Conservation (phyloP, 805 yeast genomes). For the Saccharomycopsis guyanensis region DNA sequence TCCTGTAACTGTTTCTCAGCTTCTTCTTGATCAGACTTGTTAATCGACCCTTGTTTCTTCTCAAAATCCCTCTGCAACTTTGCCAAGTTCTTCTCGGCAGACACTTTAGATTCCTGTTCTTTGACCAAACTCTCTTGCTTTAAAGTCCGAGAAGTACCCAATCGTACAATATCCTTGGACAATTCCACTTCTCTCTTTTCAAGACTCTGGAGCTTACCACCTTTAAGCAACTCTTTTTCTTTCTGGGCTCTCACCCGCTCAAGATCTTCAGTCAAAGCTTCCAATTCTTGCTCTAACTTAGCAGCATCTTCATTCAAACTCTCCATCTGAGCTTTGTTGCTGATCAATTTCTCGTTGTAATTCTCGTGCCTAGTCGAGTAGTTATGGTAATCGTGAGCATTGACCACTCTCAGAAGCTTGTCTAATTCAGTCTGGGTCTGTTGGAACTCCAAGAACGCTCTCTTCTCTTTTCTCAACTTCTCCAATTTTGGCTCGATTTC, state of each 20-base stretch:
- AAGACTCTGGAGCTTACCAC: slow-evolving; percentile 49
- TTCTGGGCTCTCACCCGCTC: slow-evolving; percentile 43
- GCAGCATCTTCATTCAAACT: slow-evolving; percentile 38
- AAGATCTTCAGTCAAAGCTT: slow-evolving; percentile 53
- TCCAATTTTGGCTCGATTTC: slow-evolving; percentile 92
- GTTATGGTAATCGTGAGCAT: slow-evolving; percentile 62
- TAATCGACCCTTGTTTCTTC: slow-evolving; percentile 32
- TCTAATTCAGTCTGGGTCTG: slow-evolving; percentile 77
- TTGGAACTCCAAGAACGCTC: slow-evolving; percentile 78
- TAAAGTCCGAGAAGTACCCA: slow-evolving; percentile 56
- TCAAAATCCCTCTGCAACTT: slow-evolving; percentile 30
- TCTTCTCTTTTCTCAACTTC: slow-evolving; percentile 71
- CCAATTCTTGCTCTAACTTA: slow-evolving; percentile 47
- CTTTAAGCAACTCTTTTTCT: slow-evolving; percentile 52
- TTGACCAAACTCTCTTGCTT: slow-evolving; percentile 51
- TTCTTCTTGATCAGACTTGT: slow-evolving; percentile 32
- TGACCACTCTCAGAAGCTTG: slow-evolving; percentile 60
- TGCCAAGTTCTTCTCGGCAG: slow-evolving; percentile 25
- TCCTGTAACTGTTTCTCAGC: slow-evolving; percentile 38
- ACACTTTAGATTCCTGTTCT: slow-evolving; percentile 32
- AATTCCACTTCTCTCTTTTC: slow-evolving; percentile 50
- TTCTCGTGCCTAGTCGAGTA: slow-evolving; percentile 35
- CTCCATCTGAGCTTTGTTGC: slow-evolving; percentile 34
- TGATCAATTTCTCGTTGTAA: slow-evolving; percentile 36
- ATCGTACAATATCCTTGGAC: slow-evolving; percentile 58